Evolutionary conservation across 148 eudicot genomes (phyloP).

Genomic region (Fagopyrum esculentum): DNA sequence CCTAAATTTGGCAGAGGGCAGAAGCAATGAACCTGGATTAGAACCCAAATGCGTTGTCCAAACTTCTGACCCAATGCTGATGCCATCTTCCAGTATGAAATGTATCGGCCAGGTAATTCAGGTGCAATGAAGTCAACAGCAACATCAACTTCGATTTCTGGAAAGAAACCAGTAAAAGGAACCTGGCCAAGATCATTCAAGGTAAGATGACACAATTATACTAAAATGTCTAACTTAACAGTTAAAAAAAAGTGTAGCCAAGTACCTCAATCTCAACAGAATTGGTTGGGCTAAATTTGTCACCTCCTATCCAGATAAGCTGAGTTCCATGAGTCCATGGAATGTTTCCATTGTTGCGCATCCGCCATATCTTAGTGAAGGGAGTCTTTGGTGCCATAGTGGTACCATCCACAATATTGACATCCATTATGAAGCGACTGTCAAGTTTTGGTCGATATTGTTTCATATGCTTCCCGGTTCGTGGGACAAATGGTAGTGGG

Average conservation of each 20-base stretch:
- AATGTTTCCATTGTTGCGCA: conserved; percentile 61
- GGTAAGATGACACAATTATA: not conserved
- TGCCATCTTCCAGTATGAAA: conserved; percentile 82
- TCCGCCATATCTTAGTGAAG: conserved; percentile 84
- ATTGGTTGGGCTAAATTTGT: conserved; percentile 30
- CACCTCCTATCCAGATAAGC: conserved; percentile 76
- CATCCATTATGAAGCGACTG: conserved; percentile 61
- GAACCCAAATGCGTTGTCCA: conserved; percentile 85
- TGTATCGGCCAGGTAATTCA: conserved; percentile 59
- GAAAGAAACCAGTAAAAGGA: conserved; percentile 37
- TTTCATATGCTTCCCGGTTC: conserved; percentile 13
- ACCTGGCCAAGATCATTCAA: conserved; percentile 23
- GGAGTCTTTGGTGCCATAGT: conserved; percentile 63
- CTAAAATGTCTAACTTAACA: not conserved
- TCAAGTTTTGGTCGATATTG: conserved; percentile 40
- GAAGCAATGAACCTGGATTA: conserved; percentile 48
- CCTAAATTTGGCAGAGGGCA: not conserved
- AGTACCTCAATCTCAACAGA: conserved; percentile 50
- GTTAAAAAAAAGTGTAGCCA: not conserved
- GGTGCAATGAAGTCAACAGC: conserved; percentile 83
- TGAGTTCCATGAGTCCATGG: conserved; percentile 56
- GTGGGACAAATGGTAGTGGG: conserved; percentile 20
- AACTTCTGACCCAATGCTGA: conserved; percentile 58
- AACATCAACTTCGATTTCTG: conserved; percentile 46
- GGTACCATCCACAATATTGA: conserved; percentile 66